Conservation (phyloP, 2,329 filamentous ascomycete genomes). For the Aspergillus oerlinghausenensis region DNA sequence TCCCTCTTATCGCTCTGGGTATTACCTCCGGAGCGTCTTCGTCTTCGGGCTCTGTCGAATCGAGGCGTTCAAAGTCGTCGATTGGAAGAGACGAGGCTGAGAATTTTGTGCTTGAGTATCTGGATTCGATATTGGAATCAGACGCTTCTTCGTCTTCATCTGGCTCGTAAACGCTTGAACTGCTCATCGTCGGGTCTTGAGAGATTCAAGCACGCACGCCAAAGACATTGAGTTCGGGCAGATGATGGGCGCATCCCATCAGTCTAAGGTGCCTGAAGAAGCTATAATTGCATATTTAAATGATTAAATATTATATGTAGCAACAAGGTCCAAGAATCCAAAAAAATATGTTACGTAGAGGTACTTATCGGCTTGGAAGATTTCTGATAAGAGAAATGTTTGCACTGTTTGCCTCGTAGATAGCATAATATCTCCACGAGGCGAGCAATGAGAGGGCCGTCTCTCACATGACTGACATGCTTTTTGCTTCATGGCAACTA, state of each 20-base stretch:
- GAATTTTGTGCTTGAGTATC: constrained; percentile 5
- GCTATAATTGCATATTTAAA: background rate
- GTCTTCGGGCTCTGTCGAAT: background rate
- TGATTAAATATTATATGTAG: background rate
- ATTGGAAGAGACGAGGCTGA: constrained; percentile 11
- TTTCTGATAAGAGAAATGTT: constrained; percentile 28
- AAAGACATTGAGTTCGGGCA: constrained; percentile 15
- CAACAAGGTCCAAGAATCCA: background rate
- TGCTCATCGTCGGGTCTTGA: constrained; percentile 48
- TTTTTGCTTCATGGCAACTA: constrained; percentile 9
- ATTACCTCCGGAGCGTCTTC: background rate
- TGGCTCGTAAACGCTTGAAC: constrained; percentile 28
- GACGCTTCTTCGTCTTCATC: constrained; percentile 28
- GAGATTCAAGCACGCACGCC: constrained; percentile 37
- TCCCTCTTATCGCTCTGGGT: constrained; percentile 1
- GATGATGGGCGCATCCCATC: constrained; percentile 24
- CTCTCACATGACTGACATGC: background rate
- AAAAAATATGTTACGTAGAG: background rate
- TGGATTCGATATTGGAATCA: constrained; percentile 13
- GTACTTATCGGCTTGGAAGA: constrained; percentile 5
- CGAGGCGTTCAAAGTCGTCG: background rate
- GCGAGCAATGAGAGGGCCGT: background rate
- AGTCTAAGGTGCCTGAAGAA: constrained; percentile 1
- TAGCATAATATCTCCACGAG: background rate
- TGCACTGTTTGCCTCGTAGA: constrained; percentile 33